Conservation (phyloP, 2,329 filamentous ascomycete genomes). For the Colletotrichum navitas region DNA sequence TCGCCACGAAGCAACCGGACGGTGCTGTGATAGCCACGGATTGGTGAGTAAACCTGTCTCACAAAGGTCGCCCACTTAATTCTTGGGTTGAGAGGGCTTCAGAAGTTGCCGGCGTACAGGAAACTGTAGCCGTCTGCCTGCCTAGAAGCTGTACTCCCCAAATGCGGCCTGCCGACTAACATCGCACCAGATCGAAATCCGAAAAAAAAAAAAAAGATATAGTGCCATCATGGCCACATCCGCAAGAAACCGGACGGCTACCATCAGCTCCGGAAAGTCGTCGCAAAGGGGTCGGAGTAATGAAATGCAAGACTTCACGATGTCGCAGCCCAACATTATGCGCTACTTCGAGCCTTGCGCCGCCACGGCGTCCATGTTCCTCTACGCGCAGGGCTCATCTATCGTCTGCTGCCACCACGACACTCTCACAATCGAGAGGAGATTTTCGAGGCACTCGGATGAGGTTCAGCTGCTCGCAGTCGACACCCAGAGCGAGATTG, state of each 20-base stretch:
- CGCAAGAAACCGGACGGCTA: slow-evolving; percentile 70
- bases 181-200: slow-evolving; percentile 44
- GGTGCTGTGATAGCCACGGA: slow-evolving; percentile 47
- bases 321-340: slow-evolving; percentile 62
- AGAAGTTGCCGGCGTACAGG: slow-evolving; percentile 21
- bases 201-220: slow-evolving; percentile 49
- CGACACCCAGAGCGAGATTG: slow-evolving; percentile 90
- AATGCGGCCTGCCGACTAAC: slow-evolving; percentile 48
- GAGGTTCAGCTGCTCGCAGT: slow-evolving; percentile 87
- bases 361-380: slow-evolving; percentile 89
- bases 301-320: slow-evolving; percentile 65
- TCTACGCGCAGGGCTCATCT: slow-evolving; percentile 86
- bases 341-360: slow-evolving; percentile 86
- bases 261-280: slow-evolving; percentile 69
- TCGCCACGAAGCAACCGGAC: slow-evolving; percentile 43
- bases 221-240: slow-evolving; percentile 69
- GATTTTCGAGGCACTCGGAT: slow-evolving; percentile 86
- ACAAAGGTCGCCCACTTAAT: slow-evolving; percentile 47
- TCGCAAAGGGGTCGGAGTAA: slow-evolving; percentile 59
- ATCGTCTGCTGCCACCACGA: slow-evolving; percentile 94
- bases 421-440: slow-evolving; percentile 87
- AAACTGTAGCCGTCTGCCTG: slow-evolving; percentile 44
- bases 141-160: slow-evolving; percentile 43
- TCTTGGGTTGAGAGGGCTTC: slow-evolving; percentile 43
- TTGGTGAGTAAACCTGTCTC: slow-evolving; percentile 57